Evolutionary conservation across 2,329 filamentous ascomycete genomes (phyloP), one percentile per base, ranked within the genome.

Genomic region (Trichoderma atrobrunneum): DNA sequence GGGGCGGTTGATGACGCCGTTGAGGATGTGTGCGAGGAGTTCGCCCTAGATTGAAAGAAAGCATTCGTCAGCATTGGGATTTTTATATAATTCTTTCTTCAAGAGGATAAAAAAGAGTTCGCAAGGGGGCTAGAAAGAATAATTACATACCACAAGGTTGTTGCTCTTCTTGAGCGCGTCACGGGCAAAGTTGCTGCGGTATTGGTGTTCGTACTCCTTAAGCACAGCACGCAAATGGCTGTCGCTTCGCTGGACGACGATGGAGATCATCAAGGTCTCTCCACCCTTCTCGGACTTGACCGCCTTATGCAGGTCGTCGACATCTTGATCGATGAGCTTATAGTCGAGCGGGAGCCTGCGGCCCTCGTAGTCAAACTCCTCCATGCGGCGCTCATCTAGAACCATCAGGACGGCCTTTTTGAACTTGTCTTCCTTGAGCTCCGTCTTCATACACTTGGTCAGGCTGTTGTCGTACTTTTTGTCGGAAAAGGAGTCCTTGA

Each of bases 351-450:
- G 82, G 26, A 92, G 75, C 6, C 83, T 83, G 5, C 85, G 83
- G 54, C 94, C 92, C 24, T 89, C 80, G 1, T 87, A 85, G 78
- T 94, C 92, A 24, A 85, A 86, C 75, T 98, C 95, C 75, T 96
- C 92, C 88, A 97, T 96, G 12, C 94, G 85, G 71, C 89, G 85
- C 80, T 92, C 94, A 72, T 97, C 94, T 0, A 99, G 86, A 7
- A 93, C 94, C 79, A 94, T 86, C 72, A 98, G 79, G 5, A 99
- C 90, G 0, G 95, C 95, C 74, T 90, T 91, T 74, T 97, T 94
- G 84, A 98, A 99, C 82, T 98, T 98, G 82, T 98, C 95, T 74
- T 96, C 94, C 78, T 95, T 95, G 48, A 99, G 86, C 82, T 99
- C 96, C 63, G 91, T 93, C 79, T 92, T 92, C 92, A 98, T 97